These are phyloP conservation scores for Rhizopus delemar DNA, from an alignment of 371 early-diverging fungal genomes.

Conservation along the genomic window DNA sequence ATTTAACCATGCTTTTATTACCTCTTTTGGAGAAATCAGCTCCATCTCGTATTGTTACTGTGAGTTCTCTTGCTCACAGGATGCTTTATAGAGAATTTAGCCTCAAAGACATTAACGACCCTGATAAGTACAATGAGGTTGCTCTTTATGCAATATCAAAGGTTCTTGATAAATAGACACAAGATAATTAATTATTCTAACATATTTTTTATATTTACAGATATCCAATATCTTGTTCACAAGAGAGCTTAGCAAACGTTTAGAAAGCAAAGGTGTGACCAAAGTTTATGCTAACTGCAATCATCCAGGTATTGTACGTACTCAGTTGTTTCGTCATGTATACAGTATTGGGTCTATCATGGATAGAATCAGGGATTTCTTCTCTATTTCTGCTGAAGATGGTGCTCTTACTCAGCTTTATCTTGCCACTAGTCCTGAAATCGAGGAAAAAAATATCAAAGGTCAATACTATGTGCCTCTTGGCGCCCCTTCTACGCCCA, in stretches of 20 bases:
- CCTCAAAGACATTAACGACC: conserved; percentile 45
- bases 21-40: conserved; percentile 56
- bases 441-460: conserved; percentile 47
- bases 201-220: conserved; percentile 7
- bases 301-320: conserved; percentile 72
- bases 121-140: conserved; percentile 7
- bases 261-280: conserved; percentile 38
- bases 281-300: conserved; percentile 58
- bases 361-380: neutral
- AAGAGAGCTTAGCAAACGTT: conserved; percentile 41
- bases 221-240: conserved; percentile 44
- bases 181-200: no score
- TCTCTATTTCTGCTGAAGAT: conserved; percentile 35
- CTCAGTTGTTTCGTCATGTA: conserved; percentile 50
- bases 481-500: conserved; percentile 8
- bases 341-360: neutral
- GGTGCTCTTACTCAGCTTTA: conserved; percentile 68
- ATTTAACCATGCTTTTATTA: conserved; percentile 65
- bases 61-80: conserved; percentile 50
- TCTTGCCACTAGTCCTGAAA: conserved; percentile 65
- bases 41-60: conserved; percentile 60
- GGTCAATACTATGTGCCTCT: conserved; percentile 57
- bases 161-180: neutral
- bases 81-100: conserved; percentile 25
- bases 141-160: neutral